Conservation (phyloP, 257 asterid species). For the Forsythia suspensa region DNA sequence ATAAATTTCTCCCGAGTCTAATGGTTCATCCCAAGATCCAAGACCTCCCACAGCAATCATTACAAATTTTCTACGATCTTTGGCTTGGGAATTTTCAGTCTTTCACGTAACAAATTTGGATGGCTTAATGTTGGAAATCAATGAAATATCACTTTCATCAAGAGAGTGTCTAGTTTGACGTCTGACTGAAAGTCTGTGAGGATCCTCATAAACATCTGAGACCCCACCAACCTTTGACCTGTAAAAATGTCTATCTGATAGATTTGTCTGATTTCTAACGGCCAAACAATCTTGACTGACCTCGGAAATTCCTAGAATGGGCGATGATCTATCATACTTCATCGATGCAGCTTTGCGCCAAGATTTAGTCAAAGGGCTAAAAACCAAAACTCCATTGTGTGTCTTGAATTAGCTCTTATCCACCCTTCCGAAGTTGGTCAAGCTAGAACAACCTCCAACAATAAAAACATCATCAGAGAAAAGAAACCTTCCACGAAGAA, state of each 20-base stretch:
- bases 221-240: constrained; percentile 68
- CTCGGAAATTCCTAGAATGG: constrained; percentile 72
- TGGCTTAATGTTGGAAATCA: constrained; percentile 36
- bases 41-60: constrained; percentile 91
- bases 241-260: constrained; percentile 53
- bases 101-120: constrained; percentile 46
- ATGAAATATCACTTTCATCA: constrained; percentile 62
- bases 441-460: constrained; percentile 94
- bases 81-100: constrained; percentile 34
- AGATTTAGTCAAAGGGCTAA: constrained; percentile 68
- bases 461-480: constrained; percentile 77
- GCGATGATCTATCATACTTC: constrained; percentile 86
- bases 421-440: constrained; percentile 78
- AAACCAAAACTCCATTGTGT: constrained; percentile 76
- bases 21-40: constrained; percentile 88
- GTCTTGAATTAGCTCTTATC: constrained; percentile 88
- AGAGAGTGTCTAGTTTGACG: constrained; percentile 64
- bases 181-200: constrained; percentile 86
- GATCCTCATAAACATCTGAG: constrained; percentile 93
- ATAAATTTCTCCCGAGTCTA: constrained; percentile 82
- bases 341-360: constrained; percentile 84
- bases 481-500: constrained; percentile 72
- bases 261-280: constrained; percentile 55
- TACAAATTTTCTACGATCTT: constrained; percentile 48
- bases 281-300: constrained; percentile 53